These are phyloP conservation scores for Eucalyptus curtisii DNA, from an alignment of 345 rosid genomes.

Conservation along the genomic window DNA sequence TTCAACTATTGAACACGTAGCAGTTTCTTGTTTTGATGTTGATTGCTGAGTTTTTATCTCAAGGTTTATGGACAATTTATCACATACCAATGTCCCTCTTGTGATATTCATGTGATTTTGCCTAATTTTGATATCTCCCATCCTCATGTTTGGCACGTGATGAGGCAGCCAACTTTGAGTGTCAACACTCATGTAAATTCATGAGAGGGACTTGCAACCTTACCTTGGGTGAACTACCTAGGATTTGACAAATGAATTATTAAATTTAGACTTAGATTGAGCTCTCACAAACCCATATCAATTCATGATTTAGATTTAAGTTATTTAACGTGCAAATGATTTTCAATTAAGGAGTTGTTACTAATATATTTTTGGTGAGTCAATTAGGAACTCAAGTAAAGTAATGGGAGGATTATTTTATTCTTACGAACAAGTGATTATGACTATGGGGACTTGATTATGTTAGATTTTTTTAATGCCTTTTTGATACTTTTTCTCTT, in stretches of 20 bases:
- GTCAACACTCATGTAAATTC: too few relatives aligned
- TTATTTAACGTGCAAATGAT: fast-evolving
- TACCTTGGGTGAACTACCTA: neutral
- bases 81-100: too few relatives aligned
- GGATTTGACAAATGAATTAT: fast-evolving
- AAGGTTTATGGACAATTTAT: too few relatives aligned
- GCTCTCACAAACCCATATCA: fast-evolving
- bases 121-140: too few relatives aligned
- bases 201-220: neutral
- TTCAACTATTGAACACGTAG: too few relatives aligned
- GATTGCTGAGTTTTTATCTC: too few relatives aligned
- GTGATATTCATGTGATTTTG: too few relatives aligned
- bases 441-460: fast-evolving
- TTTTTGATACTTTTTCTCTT: neutral
- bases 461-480: too few relatives aligned
- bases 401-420: too few relatives aligned
- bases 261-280: fast-evolving
- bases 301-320: too few relatives aligned
- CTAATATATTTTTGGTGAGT: neutral
- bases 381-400: neutral
- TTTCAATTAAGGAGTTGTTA: neutral
- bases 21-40: too few relatives aligned
- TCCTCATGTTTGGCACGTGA: too few relatives aligned
- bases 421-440: fast-evolving
- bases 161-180: fast-evolving